These are phyloP conservation scores for Reticulascus tulasneorum DNA, from an alignment of 2,329 filamentous ascomycete species.

Conservation along the genomic window DNA sequence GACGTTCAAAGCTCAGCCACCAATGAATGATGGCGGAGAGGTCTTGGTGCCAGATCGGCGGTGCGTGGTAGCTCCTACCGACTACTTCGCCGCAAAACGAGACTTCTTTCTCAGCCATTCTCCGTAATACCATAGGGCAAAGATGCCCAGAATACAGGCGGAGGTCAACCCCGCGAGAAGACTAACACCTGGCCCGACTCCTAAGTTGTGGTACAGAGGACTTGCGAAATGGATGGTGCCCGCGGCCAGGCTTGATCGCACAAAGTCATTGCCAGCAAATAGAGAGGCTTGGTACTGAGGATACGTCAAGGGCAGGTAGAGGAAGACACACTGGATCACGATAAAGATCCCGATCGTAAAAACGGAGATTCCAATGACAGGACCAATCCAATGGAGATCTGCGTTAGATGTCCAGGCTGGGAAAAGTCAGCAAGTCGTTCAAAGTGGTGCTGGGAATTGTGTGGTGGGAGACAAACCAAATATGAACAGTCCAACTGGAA, in stretches of 20 bases:
- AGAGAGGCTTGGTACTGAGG: slow-evolving; percentile 15
- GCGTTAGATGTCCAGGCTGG: slow-evolving; percentile 67
- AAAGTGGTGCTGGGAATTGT: too few species aligned
- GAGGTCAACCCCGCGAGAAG: slow-evolving; percentile 15
- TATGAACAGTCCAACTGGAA: slow-evolving; percentile 65
- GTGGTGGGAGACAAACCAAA: too few species aligned
- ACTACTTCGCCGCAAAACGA: too few species aligned
- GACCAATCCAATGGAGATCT: slow-evolving; percentile 55
- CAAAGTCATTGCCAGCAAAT: slow-evolving; percentile 16
- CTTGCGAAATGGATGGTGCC: slow-evolving; percentile 12
- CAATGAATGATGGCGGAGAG: too few species aligned
- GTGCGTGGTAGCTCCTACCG: too few species aligned
- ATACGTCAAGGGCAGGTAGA: slow-evolving; percentile 17
- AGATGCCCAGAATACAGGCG: slow-evolving; percentile 9
- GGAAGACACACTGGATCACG: slow-evolving; percentile 16
- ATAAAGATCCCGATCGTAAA: slow-evolving; percentile 51
- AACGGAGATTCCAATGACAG: slow-evolving; percentile 50
- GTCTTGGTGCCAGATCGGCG: too few species aligned
- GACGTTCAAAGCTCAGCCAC: too few species aligned
- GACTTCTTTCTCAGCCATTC: too few species aligned
- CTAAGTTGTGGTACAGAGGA: slow-evolving; percentile 15
- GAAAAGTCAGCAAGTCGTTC: too few species aligned
- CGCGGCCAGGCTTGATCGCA: slow-evolving; percentile 10
- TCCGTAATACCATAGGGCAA: slow-evolving; percentile 8
- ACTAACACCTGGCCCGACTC: slow-evolving; percentile 13